Evolutionary conservation across 2,329 filamentous ascomycete species (phyloP).

Genomic region (Fusarium dlaminii): DNA sequence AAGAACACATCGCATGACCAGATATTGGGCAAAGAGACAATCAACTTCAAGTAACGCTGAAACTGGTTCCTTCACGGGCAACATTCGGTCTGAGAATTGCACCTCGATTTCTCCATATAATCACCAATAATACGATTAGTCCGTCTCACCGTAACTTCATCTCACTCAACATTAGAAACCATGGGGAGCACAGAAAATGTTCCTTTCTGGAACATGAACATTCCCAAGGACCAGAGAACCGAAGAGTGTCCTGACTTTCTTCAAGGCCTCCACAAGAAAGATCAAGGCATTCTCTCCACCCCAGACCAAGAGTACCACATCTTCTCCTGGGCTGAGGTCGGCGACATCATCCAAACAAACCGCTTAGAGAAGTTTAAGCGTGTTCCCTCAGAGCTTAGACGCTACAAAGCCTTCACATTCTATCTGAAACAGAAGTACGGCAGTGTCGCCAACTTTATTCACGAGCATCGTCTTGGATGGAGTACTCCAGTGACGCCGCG

Average conservation of each 20-base stretch:
- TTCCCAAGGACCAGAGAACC: constrained; percentile 70
- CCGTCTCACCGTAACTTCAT: constrained; percentile 25
- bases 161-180: background rate
- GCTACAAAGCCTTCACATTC: constrained; percentile 77
- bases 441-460: constrained; percentile 80
- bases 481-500: constrained; percentile 50
- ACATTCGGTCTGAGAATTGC: background rate
- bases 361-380: constrained; percentile 81
- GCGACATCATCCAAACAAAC: constrained; percentile 69
- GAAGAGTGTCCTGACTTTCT: constrained; percentile 78
- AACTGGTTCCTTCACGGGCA: background rate
- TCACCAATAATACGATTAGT: background rate
- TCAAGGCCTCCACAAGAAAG: constrained; percentile 69
- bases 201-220: constrained; percentile 87
- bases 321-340: constrained; percentile 76
- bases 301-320: constrained; percentile 72
- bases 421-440: constrained; percentile 73
- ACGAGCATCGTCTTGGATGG: constrained; percentile 78
- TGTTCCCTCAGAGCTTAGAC: constrained; percentile 78
- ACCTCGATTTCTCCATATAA: background rate
- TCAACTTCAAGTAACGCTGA: background rate
- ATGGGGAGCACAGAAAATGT: constrained; percentile 51
- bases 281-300: constrained; percentile 74
- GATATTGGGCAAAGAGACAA: background rate
- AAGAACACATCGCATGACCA: background rate